Percentiles rank a stretch among this genome's conserved stretches.
Conservation (phyloP, 148 eudicot species). For the Silene uniflora region DNA sequence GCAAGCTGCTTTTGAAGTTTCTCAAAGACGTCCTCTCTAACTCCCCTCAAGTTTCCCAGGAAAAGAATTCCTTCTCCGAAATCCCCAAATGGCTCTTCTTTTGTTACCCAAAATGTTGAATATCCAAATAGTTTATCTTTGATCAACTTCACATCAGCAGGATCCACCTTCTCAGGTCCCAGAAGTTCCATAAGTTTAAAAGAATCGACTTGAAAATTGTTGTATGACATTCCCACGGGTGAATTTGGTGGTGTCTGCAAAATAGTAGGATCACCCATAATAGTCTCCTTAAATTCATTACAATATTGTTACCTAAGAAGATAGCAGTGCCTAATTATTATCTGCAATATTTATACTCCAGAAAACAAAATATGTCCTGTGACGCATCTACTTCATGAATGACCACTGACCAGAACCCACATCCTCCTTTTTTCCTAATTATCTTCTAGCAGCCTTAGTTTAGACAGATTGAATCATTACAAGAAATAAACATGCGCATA, state of each 20-base stretch:
- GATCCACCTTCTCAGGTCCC: conserved; percentile 97
- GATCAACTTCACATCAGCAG: conserved; percentile 79
- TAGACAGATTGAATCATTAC: background rate
- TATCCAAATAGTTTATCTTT: conserved; percentile 92
- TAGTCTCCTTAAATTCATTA: background rate
- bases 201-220: conserved; percentile 87
- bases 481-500: background rate
- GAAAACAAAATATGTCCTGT: background rate
- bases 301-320: background rate
- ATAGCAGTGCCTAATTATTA: background rate
- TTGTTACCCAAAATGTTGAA: conserved; percentile 97
- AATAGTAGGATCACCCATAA: conserved; percentile 15
- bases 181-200: conserved; percentile 95
- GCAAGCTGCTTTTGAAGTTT: conserved; percentile 78
- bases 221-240: conserved; percentile 55
- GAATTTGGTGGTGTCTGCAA: conserved; percentile 61
- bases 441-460: background rate
- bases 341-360: background rate
- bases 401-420: background rate
- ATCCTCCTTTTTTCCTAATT: conserved; percentile 4
- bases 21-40: conserved; percentile 76
- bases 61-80: conserved; percentile 93
- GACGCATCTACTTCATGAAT: background rate
- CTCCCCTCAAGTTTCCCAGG: conserved; percentile 93
- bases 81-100: conserved; percentile 97